Evolutionary conservation across 306 rosid genomes (phyloP).

Genomic region (Vigna reflexopilosa): DNA sequence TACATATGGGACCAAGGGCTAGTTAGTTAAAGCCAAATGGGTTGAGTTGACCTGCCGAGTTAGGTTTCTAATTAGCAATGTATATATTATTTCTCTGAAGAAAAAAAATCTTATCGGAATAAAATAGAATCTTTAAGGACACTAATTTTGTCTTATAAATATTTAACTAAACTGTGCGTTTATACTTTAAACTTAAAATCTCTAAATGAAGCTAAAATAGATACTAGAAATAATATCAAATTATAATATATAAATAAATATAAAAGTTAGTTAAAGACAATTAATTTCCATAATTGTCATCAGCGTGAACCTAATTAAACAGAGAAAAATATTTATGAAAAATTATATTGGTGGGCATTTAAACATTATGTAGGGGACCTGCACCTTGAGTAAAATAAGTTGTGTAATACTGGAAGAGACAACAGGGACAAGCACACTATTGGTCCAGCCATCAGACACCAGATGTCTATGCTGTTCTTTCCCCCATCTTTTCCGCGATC

Average conservation of each 20-base stretch:
- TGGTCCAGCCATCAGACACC: not conserved
- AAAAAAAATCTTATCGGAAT: too few relatives aligned
- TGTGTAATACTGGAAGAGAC: not conserved
- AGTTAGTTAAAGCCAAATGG: constrained; percentile 13
- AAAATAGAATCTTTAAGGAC: too few relatives aligned
- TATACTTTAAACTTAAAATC: too few relatives aligned
- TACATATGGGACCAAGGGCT: not conserved
- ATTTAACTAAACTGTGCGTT: too few relatives aligned
- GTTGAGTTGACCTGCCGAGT: not conserved
- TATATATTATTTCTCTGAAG: too few relatives aligned
- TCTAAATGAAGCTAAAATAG: too few relatives aligned
- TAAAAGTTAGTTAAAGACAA: too few relatives aligned
- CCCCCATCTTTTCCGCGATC: not conserved
- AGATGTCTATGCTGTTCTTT: not conserved
- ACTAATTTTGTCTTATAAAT: too few relatives aligned
- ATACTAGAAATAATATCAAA: too few relatives aligned
- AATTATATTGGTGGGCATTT: not conserved
- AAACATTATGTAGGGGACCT: not conserved
- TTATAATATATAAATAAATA: too few relatives aligned
- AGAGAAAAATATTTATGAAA: not conserved
- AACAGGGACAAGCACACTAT: constrained; percentile 14
- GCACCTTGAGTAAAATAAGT: not conserved
- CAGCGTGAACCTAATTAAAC: too few relatives aligned
- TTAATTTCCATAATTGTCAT: too few relatives aligned
- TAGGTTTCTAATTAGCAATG: not conserved